A percentile compares a stretch with the other conserved stretches of the same genome.
These are phyloP conservation scores for Flaveria brownii DNA, from an alignment of 129 eudicot genomes.

Conservation along the genomic window DNA sequence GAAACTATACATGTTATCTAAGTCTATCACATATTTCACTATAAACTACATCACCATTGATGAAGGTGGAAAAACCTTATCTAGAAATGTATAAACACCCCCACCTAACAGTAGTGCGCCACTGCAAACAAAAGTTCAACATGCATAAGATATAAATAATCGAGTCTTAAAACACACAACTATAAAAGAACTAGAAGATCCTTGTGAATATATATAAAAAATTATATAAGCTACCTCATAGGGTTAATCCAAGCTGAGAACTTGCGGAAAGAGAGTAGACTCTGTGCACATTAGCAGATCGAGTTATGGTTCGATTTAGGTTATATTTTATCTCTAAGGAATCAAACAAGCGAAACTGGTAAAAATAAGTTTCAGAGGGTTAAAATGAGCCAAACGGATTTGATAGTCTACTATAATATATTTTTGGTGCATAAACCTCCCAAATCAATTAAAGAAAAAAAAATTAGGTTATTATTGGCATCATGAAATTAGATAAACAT, in stretches of 20 bases:
- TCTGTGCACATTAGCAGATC: slow-evolving; percentile 49
- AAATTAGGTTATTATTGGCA: background rate
- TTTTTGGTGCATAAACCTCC: background rate
- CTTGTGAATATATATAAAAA: background rate
- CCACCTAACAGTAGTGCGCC: slow-evolving; percentile 95
- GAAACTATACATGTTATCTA: slow-evolving; percentile 18
- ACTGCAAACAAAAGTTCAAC: slow-evolving; percentile 47
- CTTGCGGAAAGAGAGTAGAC: slow-evolving; percentile 95
- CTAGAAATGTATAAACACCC: slow-evolving; percentile 85
- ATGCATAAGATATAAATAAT: slow-evolving; percentile 1
- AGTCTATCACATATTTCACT: background rate
- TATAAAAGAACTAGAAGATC: background rate
- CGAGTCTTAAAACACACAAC: background rate
- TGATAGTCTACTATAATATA: background rate
- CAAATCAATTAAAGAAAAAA: background rate
- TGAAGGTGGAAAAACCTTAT: slow-evolving; percentile 66
- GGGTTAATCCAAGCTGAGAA: slow-evolving; percentile 99
- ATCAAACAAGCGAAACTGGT: background rate
- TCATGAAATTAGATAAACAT: background rate
- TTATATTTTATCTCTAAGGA: background rate
- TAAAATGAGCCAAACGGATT: background rate
- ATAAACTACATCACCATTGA: slow-evolving; percentile 68
- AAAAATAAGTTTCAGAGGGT: background rate
- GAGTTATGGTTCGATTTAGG: background rate
- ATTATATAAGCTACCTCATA: slow-evolving; percentile 57